These are phyloP conservation scores for Calonectria pauciramosa DNA, from an alignment of 2,329 filamentous ascomycete genomes.

Conservation along the genomic window DNA sequence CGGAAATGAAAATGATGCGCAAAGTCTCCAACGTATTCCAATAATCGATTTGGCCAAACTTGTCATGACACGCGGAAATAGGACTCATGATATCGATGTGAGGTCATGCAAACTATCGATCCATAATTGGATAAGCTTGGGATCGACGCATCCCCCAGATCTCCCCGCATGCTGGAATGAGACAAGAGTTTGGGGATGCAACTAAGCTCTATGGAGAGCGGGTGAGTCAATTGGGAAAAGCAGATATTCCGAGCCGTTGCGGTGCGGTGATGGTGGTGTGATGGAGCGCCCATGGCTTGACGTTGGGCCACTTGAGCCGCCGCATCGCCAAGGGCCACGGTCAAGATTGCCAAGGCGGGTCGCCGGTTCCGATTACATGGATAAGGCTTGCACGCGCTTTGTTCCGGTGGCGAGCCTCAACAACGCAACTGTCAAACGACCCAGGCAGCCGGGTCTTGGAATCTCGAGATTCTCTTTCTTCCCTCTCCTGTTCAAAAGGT, in stretches of 20 bases:
- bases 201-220: background rate
- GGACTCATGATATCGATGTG: too few relatives aligned
- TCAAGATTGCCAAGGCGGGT: constrained; percentile 20
- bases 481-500: background rate
- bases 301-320: constrained; percentile 10
- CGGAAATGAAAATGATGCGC: background rate
- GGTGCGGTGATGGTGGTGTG: background rate
- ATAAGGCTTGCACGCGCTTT: background rate
- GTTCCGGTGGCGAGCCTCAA: background rate
- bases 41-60: background rate
- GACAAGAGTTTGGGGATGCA: background rate
- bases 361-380: constrained; percentile 6
- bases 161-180: background rate
- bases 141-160: constrained; percentile 6
- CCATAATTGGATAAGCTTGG: background rate
- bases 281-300: background rate
- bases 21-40: background rate
- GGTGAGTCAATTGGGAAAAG: background rate
- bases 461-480: background rate
- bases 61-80: background rate
- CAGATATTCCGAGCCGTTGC: background rate
- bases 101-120: background rate
- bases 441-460: background rate
- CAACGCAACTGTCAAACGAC: background rate
- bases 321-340: constrained; percentile 12